Conservation (phyloP, 805 yeast genomes). For the Saccharomycopsis amapae region DNA sequence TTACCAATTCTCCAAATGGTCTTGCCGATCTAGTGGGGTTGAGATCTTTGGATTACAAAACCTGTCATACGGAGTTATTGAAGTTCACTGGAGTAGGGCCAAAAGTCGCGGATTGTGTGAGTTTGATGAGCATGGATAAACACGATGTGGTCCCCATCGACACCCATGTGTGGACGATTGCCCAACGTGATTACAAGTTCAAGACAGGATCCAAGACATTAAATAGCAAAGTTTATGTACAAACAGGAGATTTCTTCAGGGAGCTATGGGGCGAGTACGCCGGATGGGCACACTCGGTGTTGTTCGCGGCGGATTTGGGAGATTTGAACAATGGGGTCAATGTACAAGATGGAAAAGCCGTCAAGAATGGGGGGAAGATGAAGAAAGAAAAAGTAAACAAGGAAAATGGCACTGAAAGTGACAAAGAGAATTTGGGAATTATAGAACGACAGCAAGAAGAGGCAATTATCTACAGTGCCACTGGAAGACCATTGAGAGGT, state of each 20-base stretch:
- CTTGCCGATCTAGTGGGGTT: slow-evolving; percentile 34
- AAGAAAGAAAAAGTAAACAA: slow-evolving; percentile 7
- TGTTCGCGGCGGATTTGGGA: slow-evolving; percentile 76
- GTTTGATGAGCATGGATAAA: slow-evolving; percentile 83
- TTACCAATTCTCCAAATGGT: slow-evolving; percentile 30
- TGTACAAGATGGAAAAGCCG: slow-evolving; percentile 20
- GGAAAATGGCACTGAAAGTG: neutral
- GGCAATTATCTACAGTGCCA: slow-evolving; percentile 2
- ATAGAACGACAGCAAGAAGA: neutral
- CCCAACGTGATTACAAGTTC: slow-evolving; percentile 69
- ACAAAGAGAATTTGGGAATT: neutral
- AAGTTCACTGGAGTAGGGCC: slow-evolving; percentile 89
- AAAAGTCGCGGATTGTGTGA: slow-evolving; percentile 95
- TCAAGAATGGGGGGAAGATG: neutral
- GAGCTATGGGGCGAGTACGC: slow-evolving; percentile 84
- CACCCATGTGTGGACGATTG: slow-evolving; percentile 90
- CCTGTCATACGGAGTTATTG: slow-evolving; percentile 52
- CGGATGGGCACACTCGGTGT: slow-evolving; percentile 98
- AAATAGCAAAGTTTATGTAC: slow-evolving; percentile 44
- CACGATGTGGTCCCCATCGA: slow-evolving; percentile 90
- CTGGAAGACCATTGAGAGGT: slow-evolving; percentile 19
- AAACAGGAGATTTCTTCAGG: slow-evolving; percentile 53
- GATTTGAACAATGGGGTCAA: slow-evolving; percentile 68
- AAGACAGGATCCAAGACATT: slow-evolving; percentile 37
- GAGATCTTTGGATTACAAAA: slow-evolving; percentile 40